Conservation (phyloP, 768 basidiomycete genomes). For the Phlebiopsis flavidoalba region DNA sequence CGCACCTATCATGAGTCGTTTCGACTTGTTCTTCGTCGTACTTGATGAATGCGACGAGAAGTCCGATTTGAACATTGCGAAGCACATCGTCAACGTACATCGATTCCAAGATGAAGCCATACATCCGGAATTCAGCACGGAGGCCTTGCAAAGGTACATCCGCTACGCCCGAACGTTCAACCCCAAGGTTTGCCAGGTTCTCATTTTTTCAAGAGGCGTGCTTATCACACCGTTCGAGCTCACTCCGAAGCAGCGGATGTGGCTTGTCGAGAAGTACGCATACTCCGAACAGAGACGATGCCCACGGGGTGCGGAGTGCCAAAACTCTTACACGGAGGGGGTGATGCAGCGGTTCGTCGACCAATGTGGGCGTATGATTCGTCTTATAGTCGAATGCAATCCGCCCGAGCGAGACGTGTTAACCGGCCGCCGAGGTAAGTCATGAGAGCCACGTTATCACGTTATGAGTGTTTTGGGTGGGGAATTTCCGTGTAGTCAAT, state of each 20-base stretch:
- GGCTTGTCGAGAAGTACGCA: conserved; percentile 94
- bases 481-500: too few relatives aligned
- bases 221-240: conserved; percentile 47
- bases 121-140: conserved; percentile 94
- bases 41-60: conserved; percentile 94
- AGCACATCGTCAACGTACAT: conserved; percentile 97
- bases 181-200: conserved; percentile 66
- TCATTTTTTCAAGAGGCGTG: neutral
- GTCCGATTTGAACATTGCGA: conserved; percentile 89
- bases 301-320: conserved; percentile 77
- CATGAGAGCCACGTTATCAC: neutral
- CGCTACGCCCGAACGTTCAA: conserved; percentile 96
- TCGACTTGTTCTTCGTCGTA: conserved; percentile 97
- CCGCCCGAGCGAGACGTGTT: conserved; percentile 94
- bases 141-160: conserved; percentile 94
- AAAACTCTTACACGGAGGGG: conserved; percentile 95
- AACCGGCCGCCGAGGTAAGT: conserved; percentile 78
- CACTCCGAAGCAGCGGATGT: conserved; percentile 87
- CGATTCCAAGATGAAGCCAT: conserved; percentile 93
- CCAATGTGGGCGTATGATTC: conserved; percentile 98
- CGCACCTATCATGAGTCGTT: conserved; percentile 98
- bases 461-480: too few relatives aligned
- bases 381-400: conserved; percentile 96
- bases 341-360: conserved; percentile 96
- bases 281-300: conserved; percentile 89